Evolutionary conservation across 2,329 filamentous ascomycete species (phyloP), one percentile per base, ranked within the genome.

Genomic region (Venturia pyrina): DNA sequence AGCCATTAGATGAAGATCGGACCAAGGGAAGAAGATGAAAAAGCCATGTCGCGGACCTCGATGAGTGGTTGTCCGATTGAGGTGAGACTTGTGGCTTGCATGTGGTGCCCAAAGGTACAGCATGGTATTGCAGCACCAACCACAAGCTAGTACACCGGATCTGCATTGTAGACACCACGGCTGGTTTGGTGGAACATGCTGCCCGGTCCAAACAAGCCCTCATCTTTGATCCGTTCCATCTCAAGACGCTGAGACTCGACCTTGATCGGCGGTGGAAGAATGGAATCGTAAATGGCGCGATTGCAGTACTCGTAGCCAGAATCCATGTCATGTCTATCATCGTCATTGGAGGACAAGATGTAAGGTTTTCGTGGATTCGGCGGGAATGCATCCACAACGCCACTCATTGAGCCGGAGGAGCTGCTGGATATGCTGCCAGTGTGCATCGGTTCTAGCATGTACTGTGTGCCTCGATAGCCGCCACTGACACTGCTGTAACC

Each of bases 401-500:
- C 76, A 60, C 75, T 77, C 61, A 78, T 62, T 1, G 76, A 77
- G 66, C 75, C 77, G 15, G 78, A 74, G 62, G 78, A 80, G 70
- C 78, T 81, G 40, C 78, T 76, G 10, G 79, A 79, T 66, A 79
- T 75, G 68, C 76, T 78, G 6, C 74, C 74, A 13, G 72, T 71
- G 2, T 75, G 75, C 65, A 75, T 78, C 7, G 75, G 75, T 41
- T 78, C 73, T 8, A 77, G 67, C 21, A 75, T 75, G 67, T 77
- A 77, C 3, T 73, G 72, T 15, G 70, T 73, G 34, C 66, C 66
- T 15, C 73, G 71, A 65, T 74, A 75, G 5, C 70, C 70, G 32
- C 70, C 70, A 17, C 41, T 43, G 63, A 68, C 69, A 48, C 70
- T 71, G 24, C 68, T 67, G 15, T 70, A 68, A n/a, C 69, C 68